These are phyloP conservation scores for Calonectria pteridis DNA, from an alignment of 2,329 filamentous ascomycete genomes.

Conservation along the genomic window DNA sequence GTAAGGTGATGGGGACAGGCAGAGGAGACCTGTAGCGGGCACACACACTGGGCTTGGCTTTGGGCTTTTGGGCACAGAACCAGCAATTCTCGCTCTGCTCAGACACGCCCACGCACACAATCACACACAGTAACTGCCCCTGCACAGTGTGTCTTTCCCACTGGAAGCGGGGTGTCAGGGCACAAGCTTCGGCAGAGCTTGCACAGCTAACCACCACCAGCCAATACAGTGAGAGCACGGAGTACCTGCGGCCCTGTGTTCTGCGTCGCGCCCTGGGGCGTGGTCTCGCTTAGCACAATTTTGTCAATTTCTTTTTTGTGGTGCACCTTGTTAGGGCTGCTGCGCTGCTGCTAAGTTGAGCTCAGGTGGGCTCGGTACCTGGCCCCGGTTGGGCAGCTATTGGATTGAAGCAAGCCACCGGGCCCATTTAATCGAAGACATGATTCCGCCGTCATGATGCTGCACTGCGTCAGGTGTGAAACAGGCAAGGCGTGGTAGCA, in stretches of 20 bases:
- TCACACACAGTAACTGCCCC: conserved; percentile 11
- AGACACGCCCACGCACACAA: conserved; percentile 18
- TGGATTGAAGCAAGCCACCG: not conserved
- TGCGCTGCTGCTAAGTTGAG: not conserved
- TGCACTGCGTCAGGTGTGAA: not conserved
- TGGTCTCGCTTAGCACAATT: conserved; percentile 31
- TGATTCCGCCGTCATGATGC: not conserved
- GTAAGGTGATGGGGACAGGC: conserved; percentile 32
- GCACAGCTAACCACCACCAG: conserved; percentile 5
- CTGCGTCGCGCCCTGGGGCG: not conserved
- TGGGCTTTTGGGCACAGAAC: conserved; percentile 33
- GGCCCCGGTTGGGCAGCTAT: conserved; percentile 9
- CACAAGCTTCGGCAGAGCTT: conserved; percentile 25
- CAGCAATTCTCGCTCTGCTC: conserved; percentile 24
- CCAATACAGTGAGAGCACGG: conserved; percentile 18
- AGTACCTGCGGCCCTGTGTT: not conserved
- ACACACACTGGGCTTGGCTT: conserved; percentile 23
- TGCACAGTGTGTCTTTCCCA: conserved; percentile 8
- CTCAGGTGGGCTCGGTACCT: conserved; percentile 15
- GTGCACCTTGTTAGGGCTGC: conserved; percentile 17
- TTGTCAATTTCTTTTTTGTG: conserved; percentile 38
- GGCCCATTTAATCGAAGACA: not conserved
- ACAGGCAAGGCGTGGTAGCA: not conserved
- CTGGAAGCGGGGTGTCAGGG: conserved; percentile 22
- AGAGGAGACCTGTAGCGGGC: conserved; percentile 16